Evolutionary conservation across 2,329 filamentous ascomycete species (phyloP).

Genomic region (Colletotrichum sp.): DNA sequence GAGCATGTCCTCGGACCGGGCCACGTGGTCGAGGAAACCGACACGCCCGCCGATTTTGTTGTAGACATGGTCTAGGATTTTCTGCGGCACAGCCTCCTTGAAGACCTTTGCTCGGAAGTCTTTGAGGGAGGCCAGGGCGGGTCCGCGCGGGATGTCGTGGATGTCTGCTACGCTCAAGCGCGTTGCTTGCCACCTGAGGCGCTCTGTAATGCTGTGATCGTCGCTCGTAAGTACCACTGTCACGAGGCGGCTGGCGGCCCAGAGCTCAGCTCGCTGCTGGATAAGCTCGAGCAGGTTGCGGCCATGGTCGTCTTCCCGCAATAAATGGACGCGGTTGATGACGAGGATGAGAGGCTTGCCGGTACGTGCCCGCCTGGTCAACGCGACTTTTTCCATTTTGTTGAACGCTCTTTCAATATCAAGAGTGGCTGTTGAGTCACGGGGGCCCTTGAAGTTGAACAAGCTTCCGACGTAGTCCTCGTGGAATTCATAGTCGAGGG

Average conservation of each 20-base stretch:
- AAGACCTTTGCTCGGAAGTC: constrained; percentile 83
- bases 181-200: constrained; percentile 88
- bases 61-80: constrained; percentile 78
- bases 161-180: constrained; percentile 93
- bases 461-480: constrained; percentile 97
- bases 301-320: constrained; percentile 92
- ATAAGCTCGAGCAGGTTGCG: constrained; percentile 91
- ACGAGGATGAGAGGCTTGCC: constrained; percentile 83
- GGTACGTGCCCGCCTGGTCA: constrained; percentile 61
- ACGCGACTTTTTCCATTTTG: constrained; percentile 94
- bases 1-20: constrained; percentile 84
- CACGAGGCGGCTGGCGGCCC: constrained; percentile 92
- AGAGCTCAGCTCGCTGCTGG: constrained; percentile 94
- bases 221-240: constrained; percentile 95
- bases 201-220: constrained; percentile 98
- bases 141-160: constrained; percentile 77
- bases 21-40: constrained; percentile 86
- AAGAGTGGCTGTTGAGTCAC: constrained; percentile 88
- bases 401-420: constrained; percentile 98
- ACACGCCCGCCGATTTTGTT: constrained; percentile 85
- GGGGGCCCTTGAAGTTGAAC: constrained; percentile 86
- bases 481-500: constrained; percentile 94
- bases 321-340: constrained; percentile 90
- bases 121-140: constrained; percentile 77
- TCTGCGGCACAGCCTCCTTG: constrained; percentile 59